Percentiles rank a stretch among this genome's conserved stretches.
Evolutionary conservation across 2,329 filamentous ascomycete genomes (phyloP).

Genomic region (Endocalyx cinctus): DNA sequence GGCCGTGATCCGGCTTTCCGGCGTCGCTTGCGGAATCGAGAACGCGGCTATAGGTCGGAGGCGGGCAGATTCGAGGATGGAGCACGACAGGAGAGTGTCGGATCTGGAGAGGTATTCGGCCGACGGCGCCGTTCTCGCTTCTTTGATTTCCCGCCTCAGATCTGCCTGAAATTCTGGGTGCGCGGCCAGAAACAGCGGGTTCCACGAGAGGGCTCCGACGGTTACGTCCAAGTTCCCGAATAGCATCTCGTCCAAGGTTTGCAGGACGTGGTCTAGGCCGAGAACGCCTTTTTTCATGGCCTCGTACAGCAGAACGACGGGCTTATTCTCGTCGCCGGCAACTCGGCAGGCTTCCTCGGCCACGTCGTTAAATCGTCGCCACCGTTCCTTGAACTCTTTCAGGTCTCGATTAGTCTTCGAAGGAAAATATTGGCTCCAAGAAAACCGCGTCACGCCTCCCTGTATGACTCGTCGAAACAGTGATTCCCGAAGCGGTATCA

Average conservation of each 20-base stretch:
- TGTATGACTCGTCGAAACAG: slow-evolving; percentile 29
- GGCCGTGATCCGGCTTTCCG: slow-evolving; percentile 24
- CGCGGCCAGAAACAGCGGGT: slow-evolving; percentile 32
- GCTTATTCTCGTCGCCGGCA: slow-evolving; percentile 1
- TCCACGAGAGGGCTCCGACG: slow-evolving; percentile 34
- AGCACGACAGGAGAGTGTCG: slow-evolving; percentile 13
- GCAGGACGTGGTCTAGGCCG: too few relatives aligned
- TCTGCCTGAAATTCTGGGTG: slow-evolving; percentile 21
- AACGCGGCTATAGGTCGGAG: slow-evolving; percentile 31
- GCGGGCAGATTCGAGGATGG: slow-evolving; percentile 29
- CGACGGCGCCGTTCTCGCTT: neutral
- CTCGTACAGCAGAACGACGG: slow-evolving; percentile 10
- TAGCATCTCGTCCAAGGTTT: slow-evolving; percentile 39
- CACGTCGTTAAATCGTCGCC: slow-evolving; percentile 30
- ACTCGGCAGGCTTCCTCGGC: slow-evolving; percentile 5
- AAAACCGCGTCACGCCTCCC: slow-evolving; percentile 28
- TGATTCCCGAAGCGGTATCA: slow-evolving; percentile 23
- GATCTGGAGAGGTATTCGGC: slow-evolving; percentile 1
- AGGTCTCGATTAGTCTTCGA: slow-evolving; percentile 20
- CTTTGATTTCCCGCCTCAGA: slow-evolving; percentile 17
- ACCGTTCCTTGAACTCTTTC: slow-evolving; percentile 21
- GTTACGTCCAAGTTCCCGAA: slow-evolving; percentile 34
- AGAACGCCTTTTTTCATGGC: slow-evolving; percentile 11
- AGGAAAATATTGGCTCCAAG: slow-evolving; percentile 22
- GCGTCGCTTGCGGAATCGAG: slow-evolving; percentile 31